phyloP scores from a whole-genome alignment of 2,329 filamentous ascomycete genomes.

The Cladophialophora exuberans region DNA sequence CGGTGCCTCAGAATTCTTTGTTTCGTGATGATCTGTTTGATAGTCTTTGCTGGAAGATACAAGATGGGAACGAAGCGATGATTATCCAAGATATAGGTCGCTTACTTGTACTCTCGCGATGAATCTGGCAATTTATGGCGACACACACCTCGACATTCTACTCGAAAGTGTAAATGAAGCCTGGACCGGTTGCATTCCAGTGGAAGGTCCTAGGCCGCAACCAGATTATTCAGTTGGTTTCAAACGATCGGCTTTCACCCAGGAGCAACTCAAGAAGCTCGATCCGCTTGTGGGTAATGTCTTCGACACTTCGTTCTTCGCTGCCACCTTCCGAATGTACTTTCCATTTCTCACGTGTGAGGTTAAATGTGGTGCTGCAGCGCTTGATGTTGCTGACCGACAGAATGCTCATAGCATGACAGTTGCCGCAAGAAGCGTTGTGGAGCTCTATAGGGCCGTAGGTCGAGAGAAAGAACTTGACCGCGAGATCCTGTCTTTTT shows the following conservation, averaged over 20 bases:
- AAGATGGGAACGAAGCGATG: slow-evolving; percentile 39
- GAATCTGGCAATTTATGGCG: slow-evolving; percentile 34
- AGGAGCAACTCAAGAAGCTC: slow-evolving; percentile 41
- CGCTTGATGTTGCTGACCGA: slow-evolving; percentile 36
- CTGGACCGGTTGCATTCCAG: slow-evolving; percentile 38
- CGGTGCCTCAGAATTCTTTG: slow-evolving; percentile 31
- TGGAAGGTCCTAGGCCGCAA: slow-evolving; percentile 38
- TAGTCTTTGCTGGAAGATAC: slow-evolving; percentile 37
- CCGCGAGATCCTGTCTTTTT: slow-evolving; percentile 50
- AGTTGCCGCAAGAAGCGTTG: slow-evolving; percentile 35
- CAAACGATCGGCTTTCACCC: slow-evolving; percentile 39
- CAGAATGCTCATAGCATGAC: slow-evolving; percentile 39
- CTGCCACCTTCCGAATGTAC: slow-evolving; percentile 33
- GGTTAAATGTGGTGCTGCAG: slow-evolving; percentile 32
- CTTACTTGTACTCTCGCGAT: slow-evolving; percentile 44
- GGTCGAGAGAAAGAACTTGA: slow-evolving; percentile 40
- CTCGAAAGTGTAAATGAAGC: slow-evolving; percentile 41
- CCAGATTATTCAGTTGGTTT: slow-evolving; percentile 45
- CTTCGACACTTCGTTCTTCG: slow-evolving; percentile 29
- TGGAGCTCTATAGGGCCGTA: slow-evolving; percentile 35
- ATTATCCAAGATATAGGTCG: slow-evolving; percentile 42
- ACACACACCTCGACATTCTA: slow-evolving; percentile 34
- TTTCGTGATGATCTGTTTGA: slow-evolving; percentile 43
- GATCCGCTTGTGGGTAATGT: slow-evolving; percentile 33
- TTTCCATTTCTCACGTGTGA: slow-evolving; percentile 37